Evolutionary conservation across 148 eudicot genomes (phyloP).

Genomic region (Pouteria glomerata): DNA sequence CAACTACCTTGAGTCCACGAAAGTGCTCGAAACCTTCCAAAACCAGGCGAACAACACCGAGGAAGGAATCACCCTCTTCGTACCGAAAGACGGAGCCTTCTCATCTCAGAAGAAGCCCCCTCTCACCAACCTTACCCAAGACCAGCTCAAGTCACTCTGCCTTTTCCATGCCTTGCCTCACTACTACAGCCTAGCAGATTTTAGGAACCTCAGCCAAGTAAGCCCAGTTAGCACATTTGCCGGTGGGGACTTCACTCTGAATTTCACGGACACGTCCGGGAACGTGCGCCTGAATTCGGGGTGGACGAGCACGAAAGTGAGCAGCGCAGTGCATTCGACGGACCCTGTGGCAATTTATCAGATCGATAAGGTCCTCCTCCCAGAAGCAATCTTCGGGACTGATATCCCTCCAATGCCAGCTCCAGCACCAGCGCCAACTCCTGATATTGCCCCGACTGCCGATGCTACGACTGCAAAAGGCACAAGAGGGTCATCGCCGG

Average conservation of each 20-base stretch:
- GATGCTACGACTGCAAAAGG: constrained; percentile 40
- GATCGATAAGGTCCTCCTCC: constrained; percentile 74
- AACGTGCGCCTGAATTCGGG: constrained; percentile 49
- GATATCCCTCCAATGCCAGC: constrained; percentile 86
- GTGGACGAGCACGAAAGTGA: constrained; percentile 66
- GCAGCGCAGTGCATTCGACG: constrained; percentile 67
- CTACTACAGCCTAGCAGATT: constrained; percentile 72
- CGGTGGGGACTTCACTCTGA: constrained; percentile 55
- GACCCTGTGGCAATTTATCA: constrained; percentile 70
- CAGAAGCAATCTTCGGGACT: constrained; percentile 78
- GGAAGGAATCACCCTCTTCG: constrained; percentile 79
- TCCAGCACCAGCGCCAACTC: constrained; percentile 76
- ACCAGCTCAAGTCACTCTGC: constrained; percentile 64
- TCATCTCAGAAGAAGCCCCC: constrained; percentile 57
- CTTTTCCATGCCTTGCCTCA: constrained; percentile 84
- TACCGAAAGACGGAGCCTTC: constrained; percentile 65
- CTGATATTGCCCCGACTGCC: constrained; percentile 37
- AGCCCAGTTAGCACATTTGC: constrained; percentile 62
- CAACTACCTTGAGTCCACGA: constrained; percentile 53
- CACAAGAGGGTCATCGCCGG: constrained; percentile 17
- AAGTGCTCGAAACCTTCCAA: constrained; percentile 72
- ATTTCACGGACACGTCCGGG: constrained; percentile 65
- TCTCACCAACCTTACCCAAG: constrained; percentile 66
- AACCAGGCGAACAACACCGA: constrained; percentile 83
- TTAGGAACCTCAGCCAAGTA: constrained; percentile 48